Percentiles rank a stretch among this genome's conserved stretches.
These are phyloP conservation scores for Orbilia brochopaga DNA, from an alignment of 2,329 filamentous ascomycete species.

Conservation along the genomic window DNA sequence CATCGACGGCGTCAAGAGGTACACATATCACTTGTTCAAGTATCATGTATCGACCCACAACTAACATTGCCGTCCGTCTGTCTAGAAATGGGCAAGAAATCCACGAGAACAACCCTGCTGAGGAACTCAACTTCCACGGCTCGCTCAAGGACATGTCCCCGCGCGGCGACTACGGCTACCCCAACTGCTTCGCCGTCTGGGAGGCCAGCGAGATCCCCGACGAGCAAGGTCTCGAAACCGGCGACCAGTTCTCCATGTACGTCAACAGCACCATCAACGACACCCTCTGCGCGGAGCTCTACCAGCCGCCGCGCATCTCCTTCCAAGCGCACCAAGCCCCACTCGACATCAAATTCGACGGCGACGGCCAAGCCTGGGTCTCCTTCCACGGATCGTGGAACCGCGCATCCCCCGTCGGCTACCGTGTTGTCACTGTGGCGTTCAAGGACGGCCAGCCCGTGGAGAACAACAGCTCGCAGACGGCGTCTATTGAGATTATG, in stretches of 20 bases:
- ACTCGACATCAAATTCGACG: conserved; percentile 72
- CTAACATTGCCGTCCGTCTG: neutral
- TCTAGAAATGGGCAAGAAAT: conserved; percentile 63
- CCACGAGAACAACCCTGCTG: conserved; percentile 71
- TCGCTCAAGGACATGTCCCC: conserved; percentile 63
- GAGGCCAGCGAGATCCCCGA: conserved; percentile 62
- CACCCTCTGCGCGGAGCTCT: conserved; percentile 59
- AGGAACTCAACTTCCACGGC: conserved; percentile 76
- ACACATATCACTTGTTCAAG: neutral
- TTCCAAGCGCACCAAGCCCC: conserved; percentile 74
- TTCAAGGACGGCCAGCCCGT: conserved; percentile 53
- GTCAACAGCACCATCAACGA: conserved; percentile 60
- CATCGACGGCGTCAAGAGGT: conserved; percentile 68
- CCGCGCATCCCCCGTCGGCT: conserved; percentile 58
- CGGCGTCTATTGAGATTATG: conserved; percentile 54
- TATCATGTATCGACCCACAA: neutral
- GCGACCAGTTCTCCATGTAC: conserved; percentile 63
- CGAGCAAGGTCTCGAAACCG: conserved; percentile 59
- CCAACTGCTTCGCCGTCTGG: conserved; percentile 72
- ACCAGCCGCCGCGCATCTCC: conserved; percentile 63
- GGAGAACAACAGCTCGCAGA: conserved; percentile 14
- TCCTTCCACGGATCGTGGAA: conserved; percentile 76
- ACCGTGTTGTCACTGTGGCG: conserved; percentile 58
- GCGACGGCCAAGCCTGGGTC: conserved; percentile 66
- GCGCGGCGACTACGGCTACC: conserved; percentile 67